Evolutionary conservation across 306 rosid species (phyloP).

Genomic region (Canavalia ensiformis): DNA sequence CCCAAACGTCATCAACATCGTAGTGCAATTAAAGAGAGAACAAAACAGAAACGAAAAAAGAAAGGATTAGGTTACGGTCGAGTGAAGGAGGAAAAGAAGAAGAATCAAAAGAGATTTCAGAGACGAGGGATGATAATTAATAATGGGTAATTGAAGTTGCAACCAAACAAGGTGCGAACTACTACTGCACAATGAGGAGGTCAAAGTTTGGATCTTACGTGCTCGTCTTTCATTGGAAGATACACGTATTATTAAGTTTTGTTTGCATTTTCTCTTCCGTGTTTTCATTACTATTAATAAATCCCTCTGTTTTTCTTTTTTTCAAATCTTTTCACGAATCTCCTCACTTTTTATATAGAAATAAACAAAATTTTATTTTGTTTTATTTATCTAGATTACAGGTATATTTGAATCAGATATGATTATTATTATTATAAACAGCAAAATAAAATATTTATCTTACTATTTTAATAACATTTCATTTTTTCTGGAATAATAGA

Average conservation of each 20-base stretch:
- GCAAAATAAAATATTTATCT: too few species aligned
- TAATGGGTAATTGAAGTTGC: conserved; percentile 18
- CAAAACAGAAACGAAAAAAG: too few species aligned
- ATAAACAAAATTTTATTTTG: too few species aligned
- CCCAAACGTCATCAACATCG: conserved; percentile 38
- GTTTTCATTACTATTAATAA: too few species aligned
- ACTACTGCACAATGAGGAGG: conserved; percentile 50
- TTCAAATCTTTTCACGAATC: too few species aligned
- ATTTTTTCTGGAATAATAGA: too few species aligned
- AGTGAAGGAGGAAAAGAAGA: background rate
- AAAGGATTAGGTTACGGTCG: background rate
- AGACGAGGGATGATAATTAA: conserved; percentile 26
- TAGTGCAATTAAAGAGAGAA: conserved; percentile 7
- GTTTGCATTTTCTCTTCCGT: background rate
- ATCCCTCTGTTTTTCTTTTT: too few species aligned
- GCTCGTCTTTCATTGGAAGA: conserved; percentile 51
- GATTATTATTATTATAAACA: too few species aligned
- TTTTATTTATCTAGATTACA: too few species aligned
- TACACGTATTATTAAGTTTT: conserved; percentile 54
- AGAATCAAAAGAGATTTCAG: conserved; percentile 4
- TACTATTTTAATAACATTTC: too few species aligned
- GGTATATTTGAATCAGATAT: too few species aligned
- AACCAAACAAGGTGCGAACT: conserved; percentile 30
- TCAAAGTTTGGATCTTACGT: conserved; percentile 47
- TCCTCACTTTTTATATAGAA: too few species aligned